Evolutionary conservation across 2,329 filamentous ascomycete genomes (phyloP), one percentile per base, ranked within the genome.

Genomic region (Macrophomina pseudophaseolina): DNA sequence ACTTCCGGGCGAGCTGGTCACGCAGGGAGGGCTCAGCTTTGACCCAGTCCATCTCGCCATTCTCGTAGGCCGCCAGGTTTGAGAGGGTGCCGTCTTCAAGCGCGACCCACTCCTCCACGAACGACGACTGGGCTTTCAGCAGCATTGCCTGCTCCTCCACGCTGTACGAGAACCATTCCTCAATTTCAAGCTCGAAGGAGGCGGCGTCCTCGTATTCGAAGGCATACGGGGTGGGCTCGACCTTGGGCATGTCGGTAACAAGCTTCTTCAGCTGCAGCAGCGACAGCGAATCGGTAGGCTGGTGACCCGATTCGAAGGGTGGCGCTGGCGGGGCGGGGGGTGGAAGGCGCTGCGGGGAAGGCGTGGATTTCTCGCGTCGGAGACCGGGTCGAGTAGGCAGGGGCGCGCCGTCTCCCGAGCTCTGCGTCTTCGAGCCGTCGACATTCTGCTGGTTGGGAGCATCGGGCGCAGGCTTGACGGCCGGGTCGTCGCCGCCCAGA

Each of bases 141-240:
- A 97, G 83, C 73, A 94, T 90, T 54, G 90, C 86, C 80, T 92
- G 91, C 76, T 98, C 94, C 79, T 91, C 91, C 69, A 93, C 89
- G 72, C 91, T 91, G 79, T 98, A 97, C 64, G 90, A 89, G 79
- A 99, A 99, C 95, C 95, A 99, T 80, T 99, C 95, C 76, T 98
- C 93, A 56, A 99, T 85, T 82, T 99, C 95, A 70, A 95, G 92
- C 18, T 91, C 88, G 72, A 97, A 90, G 0, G 78, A 80, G 18
- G 83, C 80, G 7, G 82, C 79, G 73, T 85, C 83, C 54, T 79
- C 75, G 69, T 85, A 85, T 35, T 77, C 87, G 76, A 97, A 99
- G 68, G 95, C 93, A 82, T 99, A 99, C 56, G 83, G 76, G 16
- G 78, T 70, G 69, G 78, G 74, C 67, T 82, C 79, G 18, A 74